phyloP scores from a whole-genome alignment of 805 yeast species.

The Wickerhamiella dianesei region DNA sequence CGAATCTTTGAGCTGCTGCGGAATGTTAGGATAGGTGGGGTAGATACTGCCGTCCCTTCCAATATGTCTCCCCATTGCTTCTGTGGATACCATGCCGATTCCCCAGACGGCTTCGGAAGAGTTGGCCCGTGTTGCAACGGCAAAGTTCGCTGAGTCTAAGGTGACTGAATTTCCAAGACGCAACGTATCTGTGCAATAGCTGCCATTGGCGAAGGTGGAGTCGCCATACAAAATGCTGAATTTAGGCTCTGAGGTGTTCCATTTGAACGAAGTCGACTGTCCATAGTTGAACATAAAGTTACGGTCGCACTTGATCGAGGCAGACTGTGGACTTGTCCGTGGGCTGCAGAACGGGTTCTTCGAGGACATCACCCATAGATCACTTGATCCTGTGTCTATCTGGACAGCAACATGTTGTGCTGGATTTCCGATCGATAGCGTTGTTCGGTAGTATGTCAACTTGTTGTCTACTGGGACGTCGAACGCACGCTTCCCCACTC shows the following conservation, averaged over 20 bases:
- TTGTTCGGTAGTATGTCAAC: constrained; percentile 23
- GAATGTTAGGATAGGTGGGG: constrained; percentile 23
- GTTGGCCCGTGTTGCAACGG: constrained; percentile 54
- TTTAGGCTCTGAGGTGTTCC: constrained; percentile 4
- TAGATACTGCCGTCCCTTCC: constrained; percentile 7
- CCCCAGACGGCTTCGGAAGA: constrained; percentile 45
- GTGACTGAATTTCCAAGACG: constrained; percentile 32
- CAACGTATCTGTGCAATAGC: constrained; percentile 46
- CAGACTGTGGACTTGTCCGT: constrained; percentile 9
- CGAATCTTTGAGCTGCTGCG: constrained; percentile 25
- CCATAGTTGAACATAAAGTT: constrained; percentile 3
- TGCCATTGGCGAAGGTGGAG: constrained; percentile 36
- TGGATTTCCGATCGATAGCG: constrained; percentile 41
- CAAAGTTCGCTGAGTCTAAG: constrained; percentile 39
- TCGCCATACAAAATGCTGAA: constrained; percentile 29
- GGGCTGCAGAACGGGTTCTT: constrained; percentile 32
- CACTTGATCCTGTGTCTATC: constrained; percentile 68
- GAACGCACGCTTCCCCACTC: neutral
- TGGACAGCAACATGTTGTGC: constrained; percentile 39
- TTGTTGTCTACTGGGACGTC: constrained; percentile 17
- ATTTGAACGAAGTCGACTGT: constrained; percentile 2
- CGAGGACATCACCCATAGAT: constrained; percentile 47
- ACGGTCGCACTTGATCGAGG: constrained; percentile 3
- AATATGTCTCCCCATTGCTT: constrained; percentile 22
- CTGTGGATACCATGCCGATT: constrained; percentile 25